Evolutionary conservation across 1,284 basidiomycete species (phyloP), one percentile per base, ranked within the genome.

Genomic region (Boletus holoroseus): DNA sequence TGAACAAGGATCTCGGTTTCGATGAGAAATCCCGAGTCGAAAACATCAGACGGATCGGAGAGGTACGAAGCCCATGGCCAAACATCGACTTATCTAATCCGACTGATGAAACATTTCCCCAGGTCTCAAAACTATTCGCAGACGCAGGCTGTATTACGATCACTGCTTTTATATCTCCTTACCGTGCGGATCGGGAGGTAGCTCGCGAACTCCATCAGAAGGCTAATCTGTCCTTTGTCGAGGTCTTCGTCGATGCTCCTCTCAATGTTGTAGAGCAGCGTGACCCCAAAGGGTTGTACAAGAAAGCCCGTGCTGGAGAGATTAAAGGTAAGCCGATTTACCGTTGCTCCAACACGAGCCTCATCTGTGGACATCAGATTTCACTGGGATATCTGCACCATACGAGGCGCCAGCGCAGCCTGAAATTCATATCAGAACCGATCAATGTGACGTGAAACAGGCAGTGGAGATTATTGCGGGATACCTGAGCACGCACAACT

Each of bases 151-250:
- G 88, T 57, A 79, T 97, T 60, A 79, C 89, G 20, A 79, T 97
- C 65, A 96, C 96, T 7, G 94, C 95, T 26, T 99, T 99, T 75
- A 99, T 99, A 71, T 97, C 94, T 7, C 96, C 96, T n/a, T 98
- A 94, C 70, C 80, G 83, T 42, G 81, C 84, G 4, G 96, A 99
- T 75, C 85, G 95, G 42, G 78, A 83, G 16, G 70, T 89, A 53
- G 96, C 91, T 24, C 83, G 96, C 47, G 75, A 85, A 57, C 77
- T 99, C 36, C 95, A 99, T 72, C 75, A 81, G 42, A 76, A 81
- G 55, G 74, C 82, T 22, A 73, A 78, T 51, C 68, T 98, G 39
- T 83, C 85, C 34, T 99, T 99, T 70, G 70, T 99, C 59, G 95
- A 97, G 71, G 94, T 99, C 26, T 99, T 86, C 66, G 78, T 98